Percentiles rank a stretch among this genome's conserved stretches.
Conservation (phyloP, 2,329 filamentous ascomycete genomes). For the Canariomyces notabilis region DNA sequence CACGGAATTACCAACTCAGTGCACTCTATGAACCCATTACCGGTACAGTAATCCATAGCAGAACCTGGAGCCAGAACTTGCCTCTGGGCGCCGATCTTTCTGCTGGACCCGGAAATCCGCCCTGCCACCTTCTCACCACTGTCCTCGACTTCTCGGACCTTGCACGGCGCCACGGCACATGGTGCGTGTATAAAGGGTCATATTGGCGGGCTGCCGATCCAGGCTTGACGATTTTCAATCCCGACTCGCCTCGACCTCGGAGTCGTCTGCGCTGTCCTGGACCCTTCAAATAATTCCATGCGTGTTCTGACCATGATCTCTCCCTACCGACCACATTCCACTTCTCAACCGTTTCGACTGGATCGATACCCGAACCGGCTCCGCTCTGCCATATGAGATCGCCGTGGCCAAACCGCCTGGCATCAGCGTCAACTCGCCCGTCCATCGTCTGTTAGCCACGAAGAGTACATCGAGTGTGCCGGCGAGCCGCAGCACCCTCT, state of each 20-base stretch:
- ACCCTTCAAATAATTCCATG: too few species aligned
- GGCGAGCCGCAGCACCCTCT: conserved; percentile 2
- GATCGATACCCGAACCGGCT: neutral
- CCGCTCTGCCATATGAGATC: conserved; percentile 1
- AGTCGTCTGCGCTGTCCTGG: too few species aligned
- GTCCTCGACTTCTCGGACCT: conserved; percentile 7
- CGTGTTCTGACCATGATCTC: conserved; percentile 1
- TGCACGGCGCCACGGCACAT: neutral
- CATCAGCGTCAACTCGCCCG: neutral
- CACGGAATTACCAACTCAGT: too few species aligned
- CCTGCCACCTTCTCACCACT: conserved; percentile 2
- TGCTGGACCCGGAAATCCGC: conserved; percentile 1
- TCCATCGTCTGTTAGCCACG: neutral
- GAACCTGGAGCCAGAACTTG: conserved; percentile 1
- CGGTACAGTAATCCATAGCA: too few species aligned
- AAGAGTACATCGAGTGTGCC: neutral
- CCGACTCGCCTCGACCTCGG: too few species aligned
- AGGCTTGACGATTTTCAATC: too few species aligned
- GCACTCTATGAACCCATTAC: too few species aligned
- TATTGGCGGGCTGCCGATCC: conserved; percentile 3
- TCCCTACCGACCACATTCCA: neutral
- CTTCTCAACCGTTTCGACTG: neutral
- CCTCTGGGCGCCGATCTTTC: conserved; percentile 10
- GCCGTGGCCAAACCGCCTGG: neutral
- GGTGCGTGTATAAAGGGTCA: too few species aligned